Conservation (phyloP, 2,329 filamentous ascomycete genomes). For the Penicillium sp. region DNA sequence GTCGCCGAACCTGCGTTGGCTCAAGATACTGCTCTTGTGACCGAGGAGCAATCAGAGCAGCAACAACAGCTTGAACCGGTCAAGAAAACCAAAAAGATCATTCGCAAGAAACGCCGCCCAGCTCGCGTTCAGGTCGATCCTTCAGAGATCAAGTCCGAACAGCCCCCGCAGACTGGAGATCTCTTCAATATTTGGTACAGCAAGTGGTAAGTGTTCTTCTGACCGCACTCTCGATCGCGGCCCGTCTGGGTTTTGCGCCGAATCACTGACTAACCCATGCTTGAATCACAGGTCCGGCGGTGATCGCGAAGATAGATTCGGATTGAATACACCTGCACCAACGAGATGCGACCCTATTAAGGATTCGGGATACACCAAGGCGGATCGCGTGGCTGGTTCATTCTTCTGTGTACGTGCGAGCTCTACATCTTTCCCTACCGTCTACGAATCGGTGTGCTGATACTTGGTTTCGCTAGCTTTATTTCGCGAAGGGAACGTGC, state of each 20-base stretch:
- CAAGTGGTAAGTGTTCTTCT: constrained; percentile 57
- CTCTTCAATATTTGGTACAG: constrained; percentile 99
- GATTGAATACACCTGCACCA: constrained; percentile 77
- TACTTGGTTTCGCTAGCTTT: constrained; percentile 1
- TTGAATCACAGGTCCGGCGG: constrained; percentile 68
- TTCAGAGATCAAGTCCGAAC: constrained; percentile 75
- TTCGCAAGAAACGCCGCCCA: constrained; percentile 85
- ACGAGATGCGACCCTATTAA: constrained; percentile 82
- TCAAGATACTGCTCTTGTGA: neutral
- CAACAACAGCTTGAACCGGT: constrained; percentile 25
- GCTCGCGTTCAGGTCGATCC: constrained; percentile 90
- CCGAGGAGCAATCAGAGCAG: constrained; percentile 6
- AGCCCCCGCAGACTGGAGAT: constrained; percentile 87
- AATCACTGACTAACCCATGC: neutral
- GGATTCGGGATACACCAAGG: constrained; percentile 76
- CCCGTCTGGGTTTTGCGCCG: neutral
- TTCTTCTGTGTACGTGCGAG: constrained; percentile 79
- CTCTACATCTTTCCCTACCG: neutral
- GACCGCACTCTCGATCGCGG: neutral
- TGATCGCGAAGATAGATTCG: constrained; percentile 87
- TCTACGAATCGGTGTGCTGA: neutral
- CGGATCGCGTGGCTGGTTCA: constrained; percentile 72
- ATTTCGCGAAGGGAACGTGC: constrained; percentile 24
- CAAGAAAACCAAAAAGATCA: constrained; percentile 83
- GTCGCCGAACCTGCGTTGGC: constrained; percentile 26